Evolutionary conservation across 2,329 filamentous ascomycete genomes (phyloP).

Genomic region (Diaporthe eres): DNA sequence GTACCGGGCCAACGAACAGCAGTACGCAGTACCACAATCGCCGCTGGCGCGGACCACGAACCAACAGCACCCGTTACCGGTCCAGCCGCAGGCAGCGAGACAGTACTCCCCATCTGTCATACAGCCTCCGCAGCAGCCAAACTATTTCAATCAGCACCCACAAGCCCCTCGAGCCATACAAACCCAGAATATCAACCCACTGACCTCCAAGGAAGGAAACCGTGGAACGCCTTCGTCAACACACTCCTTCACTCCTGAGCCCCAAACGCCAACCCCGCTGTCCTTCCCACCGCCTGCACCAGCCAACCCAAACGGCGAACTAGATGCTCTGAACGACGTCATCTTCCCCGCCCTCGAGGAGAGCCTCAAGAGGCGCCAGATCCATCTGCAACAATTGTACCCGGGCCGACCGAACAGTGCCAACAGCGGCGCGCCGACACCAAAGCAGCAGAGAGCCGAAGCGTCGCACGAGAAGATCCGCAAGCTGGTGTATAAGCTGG

Average conservation of each 20-base stretch:
- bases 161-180: constrained; percentile 41
- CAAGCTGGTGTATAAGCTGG: constrained; percentile 85
- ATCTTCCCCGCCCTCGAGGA: constrained; percentile 94
- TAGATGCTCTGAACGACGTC: constrained; percentile 91
- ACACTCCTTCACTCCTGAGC: constrained; percentile 41
- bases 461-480: constrained; percentile 86
- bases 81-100: constrained; percentile 44
- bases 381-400: constrained; percentile 69
- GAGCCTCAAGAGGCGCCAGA: constrained; percentile 84
- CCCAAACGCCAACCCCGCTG: constrained; percentile 47
- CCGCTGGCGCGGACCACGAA: constrained; percentile 42
- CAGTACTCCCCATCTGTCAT: constrained; percentile 45
- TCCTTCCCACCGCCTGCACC: constrained; percentile 71
- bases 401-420: constrained; percentile 54
- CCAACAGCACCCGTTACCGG: constrained; percentile 43
- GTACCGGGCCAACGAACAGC: constrained; percentile 58
- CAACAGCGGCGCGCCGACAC: constrained; percentile 67
- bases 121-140: constrained; percentile 48
- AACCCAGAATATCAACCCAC: constrained; percentile 36
- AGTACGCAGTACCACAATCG: constrained; percentile 43
- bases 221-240: constrained; percentile 35
- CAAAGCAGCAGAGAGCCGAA: constrained; percentile 77
- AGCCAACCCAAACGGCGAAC: constrained; percentile 73
- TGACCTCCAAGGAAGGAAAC: constrained; percentile 40
- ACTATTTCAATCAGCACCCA: constrained; percentile 43